phyloP scores from a whole-genome alignment of 2,329 filamentous ascomycete species.

The Aspergillus clavatus region DNA sequence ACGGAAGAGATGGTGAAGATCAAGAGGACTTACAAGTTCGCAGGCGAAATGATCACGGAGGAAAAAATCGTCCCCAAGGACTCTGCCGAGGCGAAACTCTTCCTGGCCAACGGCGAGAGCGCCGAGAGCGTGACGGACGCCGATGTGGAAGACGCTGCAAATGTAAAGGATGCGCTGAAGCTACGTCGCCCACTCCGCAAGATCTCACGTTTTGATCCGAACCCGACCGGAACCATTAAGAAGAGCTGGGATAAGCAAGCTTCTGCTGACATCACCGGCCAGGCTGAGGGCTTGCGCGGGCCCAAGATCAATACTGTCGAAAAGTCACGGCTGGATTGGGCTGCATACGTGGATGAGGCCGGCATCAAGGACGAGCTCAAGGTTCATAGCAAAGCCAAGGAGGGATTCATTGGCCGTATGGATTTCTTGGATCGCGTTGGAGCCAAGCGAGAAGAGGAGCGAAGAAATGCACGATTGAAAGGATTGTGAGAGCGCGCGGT shows the following conservation, averaged over 20 bases:
- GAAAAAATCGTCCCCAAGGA: constrained; percentile 50
- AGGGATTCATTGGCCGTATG: constrained; percentile 57
- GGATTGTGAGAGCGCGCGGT: constrained; percentile 23
- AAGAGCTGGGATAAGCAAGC: constrained; percentile 42
- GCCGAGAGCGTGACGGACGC: constrained; percentile 28
- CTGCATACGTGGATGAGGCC: constrained; percentile 57
- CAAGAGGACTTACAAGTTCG: constrained; percentile 54
- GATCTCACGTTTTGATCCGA: constrained; percentile 45
- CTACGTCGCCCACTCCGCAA: constrained; percentile 40
- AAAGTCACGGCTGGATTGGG: constrained; percentile 63
- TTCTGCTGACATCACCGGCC: constrained; percentile 16
- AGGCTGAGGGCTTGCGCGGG: constrained; percentile 38
- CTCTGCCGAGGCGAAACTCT: constrained; percentile 53
- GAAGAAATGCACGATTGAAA: constrained; percentile 48
- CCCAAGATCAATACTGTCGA: constrained; percentile 63
- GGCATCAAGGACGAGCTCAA: constrained; percentile 59
- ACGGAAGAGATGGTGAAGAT: constrained; percentile 50
- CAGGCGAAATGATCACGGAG: constrained; percentile 51
- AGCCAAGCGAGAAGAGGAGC: constrained; percentile 52
- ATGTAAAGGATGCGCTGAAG: constrained; percentile 18
- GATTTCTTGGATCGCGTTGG: constrained; percentile 59
- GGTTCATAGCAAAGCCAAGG: constrained; percentile 57
- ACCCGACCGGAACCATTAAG: constrained; percentile 40
- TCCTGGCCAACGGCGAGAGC: constrained; percentile 42
- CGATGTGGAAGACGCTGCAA: constrained; percentile 18